Percentiles rank a stretch among this genome's conserved stretches.
Conservation (phyloP, 2,329 filamentous ascomycete species). For the Myriosclerotinia curreyana region DNA sequence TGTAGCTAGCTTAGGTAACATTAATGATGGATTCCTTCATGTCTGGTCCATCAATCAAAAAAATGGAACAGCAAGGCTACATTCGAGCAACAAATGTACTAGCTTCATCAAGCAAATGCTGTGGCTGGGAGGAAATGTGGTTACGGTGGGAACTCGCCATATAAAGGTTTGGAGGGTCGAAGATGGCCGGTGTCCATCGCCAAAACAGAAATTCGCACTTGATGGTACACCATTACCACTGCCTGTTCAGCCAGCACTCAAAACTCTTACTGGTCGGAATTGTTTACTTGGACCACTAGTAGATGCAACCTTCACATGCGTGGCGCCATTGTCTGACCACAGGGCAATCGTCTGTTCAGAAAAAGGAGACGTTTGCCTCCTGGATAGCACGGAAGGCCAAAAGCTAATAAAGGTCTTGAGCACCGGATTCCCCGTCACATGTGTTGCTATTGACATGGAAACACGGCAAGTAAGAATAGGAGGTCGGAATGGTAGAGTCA, state of each 20-base stretch:
- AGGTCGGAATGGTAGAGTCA: slow-evolving; percentile 43
- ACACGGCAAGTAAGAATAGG: slow-evolving; percentile 41
- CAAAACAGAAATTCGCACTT: slow-evolving; percentile 57
- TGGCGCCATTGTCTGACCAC: slow-evolving; percentile 66
- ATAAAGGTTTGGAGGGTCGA: slow-evolving; percentile 91
- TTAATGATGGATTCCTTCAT: slow-evolving; percentile 92
- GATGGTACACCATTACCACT: slow-evolving; percentile 43
- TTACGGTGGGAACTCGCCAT: slow-evolving; percentile 87
- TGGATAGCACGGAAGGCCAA: slow-evolving; percentile 70
- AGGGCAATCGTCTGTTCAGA: slow-evolving; percentile 84
- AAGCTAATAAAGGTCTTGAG: slow-evolving; percentile 65
- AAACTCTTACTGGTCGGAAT: slow-evolving; percentile 80
- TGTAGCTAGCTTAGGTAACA: slow-evolving; percentile 80
- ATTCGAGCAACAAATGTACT: slow-evolving; percentile 90
- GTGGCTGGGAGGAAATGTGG: slow-evolving; percentile 80
- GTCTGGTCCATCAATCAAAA: slow-evolving; percentile 85
- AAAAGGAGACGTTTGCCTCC: slow-evolving; percentile 82
- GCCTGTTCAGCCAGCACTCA: slow-evolving; percentile 49
- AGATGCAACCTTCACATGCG: slow-evolving; percentile 80
- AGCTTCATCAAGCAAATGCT: slow-evolving; percentile 80
- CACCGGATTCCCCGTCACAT: slow-evolving; percentile 57
- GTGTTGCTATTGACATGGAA: slow-evolving; percentile 41
- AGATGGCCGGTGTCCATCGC: slow-evolving; percentile 58
- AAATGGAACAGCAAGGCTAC: slow-evolving; percentile 73
- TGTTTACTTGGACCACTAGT: slow-evolving; percentile 77